Conservation (phyloP, 2,329 filamentous ascomycete species). For the Gaeumannomyces sp. region DNA sequence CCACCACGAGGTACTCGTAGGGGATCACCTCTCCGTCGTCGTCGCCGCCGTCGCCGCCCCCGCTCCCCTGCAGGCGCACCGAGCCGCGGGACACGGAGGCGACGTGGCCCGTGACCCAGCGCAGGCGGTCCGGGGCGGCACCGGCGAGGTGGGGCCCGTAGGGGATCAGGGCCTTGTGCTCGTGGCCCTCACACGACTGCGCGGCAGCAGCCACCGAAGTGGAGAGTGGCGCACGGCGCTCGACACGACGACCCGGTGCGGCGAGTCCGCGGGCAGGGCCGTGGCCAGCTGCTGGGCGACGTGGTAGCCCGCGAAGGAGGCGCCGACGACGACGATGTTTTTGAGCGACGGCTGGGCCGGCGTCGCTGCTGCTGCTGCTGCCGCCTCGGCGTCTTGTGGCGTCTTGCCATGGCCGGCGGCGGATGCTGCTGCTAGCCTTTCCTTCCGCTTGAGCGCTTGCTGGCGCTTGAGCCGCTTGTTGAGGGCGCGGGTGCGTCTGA, state of each 20-base stretch:
- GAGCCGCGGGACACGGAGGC: slow-evolving; percentile 33
- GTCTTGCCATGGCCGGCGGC: background rate
- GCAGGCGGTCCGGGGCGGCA: slow-evolving; percentile 19
- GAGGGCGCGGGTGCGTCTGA: background rate
- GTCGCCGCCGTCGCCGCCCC: background rate
- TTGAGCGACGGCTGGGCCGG: slow-evolving; percentile 17
- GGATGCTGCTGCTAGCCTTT: background rate
- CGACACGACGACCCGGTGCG: slow-evolving; percentile 49
- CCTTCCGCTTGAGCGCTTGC: background rate
- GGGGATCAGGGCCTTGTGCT: slow-evolving; percentile 55
- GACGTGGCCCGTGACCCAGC: slow-evolving; percentile 20
- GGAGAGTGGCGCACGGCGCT: slow-evolving; percentile 55
- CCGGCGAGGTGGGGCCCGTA: slow-evolving; percentile 36
- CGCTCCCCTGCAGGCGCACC: background rate
- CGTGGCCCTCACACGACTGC: slow-evolving; percentile 51
- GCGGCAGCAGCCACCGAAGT: slow-evolving; percentile 54
- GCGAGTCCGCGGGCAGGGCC: slow-evolving; percentile 38
- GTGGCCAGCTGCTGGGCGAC: slow-evolving; percentile 41
- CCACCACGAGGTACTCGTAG: slow-evolving; percentile 51
- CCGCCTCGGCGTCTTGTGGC: background rate
- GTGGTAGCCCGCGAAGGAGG: slow-evolving; percentile 50
- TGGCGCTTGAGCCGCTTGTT: background rate
- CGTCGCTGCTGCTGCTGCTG: background rate
- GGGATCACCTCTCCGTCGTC: slow-evolving; percentile 33
- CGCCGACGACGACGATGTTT: slow-evolving; percentile 51